phyloP scores from a whole-genome alignment of 768 basidiomycete species.

The Leccinellum albellum region DNA sequence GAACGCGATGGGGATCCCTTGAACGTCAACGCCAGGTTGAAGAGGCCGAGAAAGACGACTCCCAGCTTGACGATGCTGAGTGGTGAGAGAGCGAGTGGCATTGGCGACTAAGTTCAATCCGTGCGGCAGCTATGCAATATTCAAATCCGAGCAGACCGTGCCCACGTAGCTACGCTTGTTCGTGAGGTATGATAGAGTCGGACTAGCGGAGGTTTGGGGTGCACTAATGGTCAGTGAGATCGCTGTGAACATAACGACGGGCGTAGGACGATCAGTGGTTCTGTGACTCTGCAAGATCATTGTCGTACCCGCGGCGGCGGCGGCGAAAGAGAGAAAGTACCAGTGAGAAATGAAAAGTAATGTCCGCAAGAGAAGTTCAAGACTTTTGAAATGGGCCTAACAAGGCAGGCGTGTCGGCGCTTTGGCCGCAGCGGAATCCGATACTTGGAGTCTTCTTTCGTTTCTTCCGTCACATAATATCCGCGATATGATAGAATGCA shows the following conservation, averaged over 20 bases:
- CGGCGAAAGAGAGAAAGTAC: background rate
- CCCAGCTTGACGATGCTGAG: constrained; percentile 20
- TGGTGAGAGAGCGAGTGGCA: constrained; percentile 2
- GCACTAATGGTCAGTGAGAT: background rate
- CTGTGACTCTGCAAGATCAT: background rate
- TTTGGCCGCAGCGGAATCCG: background rate
- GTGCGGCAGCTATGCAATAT: background rate
- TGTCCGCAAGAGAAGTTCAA: background rate
- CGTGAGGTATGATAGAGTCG: background rate
- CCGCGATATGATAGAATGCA: background rate
- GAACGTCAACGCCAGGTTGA: constrained; percentile 16
- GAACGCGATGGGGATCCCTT: background rate
- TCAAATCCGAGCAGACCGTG: background rate
- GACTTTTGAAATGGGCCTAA: too few species aligned
- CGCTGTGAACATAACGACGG: background rate
- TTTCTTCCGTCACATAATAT: background rate
- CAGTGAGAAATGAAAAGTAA: background rate
- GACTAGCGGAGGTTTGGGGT: background rate
- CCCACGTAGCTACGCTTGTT: background rate
- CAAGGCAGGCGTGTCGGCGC: background rate
- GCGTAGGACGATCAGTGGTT: too few species aligned
- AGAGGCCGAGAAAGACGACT: constrained; percentile 16
- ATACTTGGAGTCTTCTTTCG: background rate
- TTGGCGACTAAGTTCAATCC: too few species aligned
- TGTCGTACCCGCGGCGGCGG: background rate